Evolutionary conservation across 2,329 filamentous ascomycete species (phyloP), one percentile per base, ranked within the genome.

Genomic region (Penicillium glabrum): DNA sequence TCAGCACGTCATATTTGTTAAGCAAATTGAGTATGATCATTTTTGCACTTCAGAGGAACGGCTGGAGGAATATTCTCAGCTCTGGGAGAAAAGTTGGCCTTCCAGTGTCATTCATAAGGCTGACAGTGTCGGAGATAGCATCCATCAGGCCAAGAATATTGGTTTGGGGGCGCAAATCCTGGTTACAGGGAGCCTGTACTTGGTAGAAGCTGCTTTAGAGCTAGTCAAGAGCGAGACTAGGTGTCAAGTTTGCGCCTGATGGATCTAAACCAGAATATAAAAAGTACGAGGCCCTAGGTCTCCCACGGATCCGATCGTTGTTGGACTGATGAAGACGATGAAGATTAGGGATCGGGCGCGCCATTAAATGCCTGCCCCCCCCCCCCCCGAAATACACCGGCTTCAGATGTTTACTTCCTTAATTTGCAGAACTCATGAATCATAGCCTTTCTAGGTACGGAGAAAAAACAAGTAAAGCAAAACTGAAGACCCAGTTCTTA

Each of bases 1-100:
- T 4, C 27, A 56, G 31, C 46, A 51, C n/a, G 53, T 45, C 19
- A 33, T 56, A 3, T 50, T 56, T 37, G 47, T 55, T 16, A 23
- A 45, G 11, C 5, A 41, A 21, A 56, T 51, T 29, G 53, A 56
- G 43, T 51, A 31, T 46, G 53, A 56, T 44, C 16, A 37, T n/a
- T 37, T 48, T 21, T 37, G 31, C n/a, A 37, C 19, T 5, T 10
- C 46, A 33, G 19, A 26, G 2, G 29, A 26, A 19, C 29, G 46
- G n/a, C 19, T 39, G 9, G 6, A 48, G 1, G 46, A 24, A 7
- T 48, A 37, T 37, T 14, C 6, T 11, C 24, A 21, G 9, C 11
- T 48, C 3, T 35, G 31, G 46, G 5, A 24, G 21, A 29, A 26
- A 1, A n/a, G 19, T 24, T 48, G 29, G 29, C 46, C 46, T 5